A percentile compares a stretch with the other conserved stretches of the same genome.
These are phyloP conservation scores for Brassica napus DNA, from an alignment of 345 rosid species.

Conservation along the genomic window DNA sequence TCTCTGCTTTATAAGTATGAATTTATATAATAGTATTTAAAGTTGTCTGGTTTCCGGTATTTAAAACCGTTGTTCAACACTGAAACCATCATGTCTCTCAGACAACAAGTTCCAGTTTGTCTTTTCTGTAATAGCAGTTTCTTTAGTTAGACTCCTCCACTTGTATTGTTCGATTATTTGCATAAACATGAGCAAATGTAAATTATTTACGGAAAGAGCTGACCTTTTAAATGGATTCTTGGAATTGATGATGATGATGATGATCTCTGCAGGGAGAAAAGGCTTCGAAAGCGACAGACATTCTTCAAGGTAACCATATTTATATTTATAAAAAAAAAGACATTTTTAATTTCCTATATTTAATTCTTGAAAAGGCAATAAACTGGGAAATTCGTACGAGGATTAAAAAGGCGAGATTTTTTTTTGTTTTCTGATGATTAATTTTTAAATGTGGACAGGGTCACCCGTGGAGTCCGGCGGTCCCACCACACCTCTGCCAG, in stretches of 20 bases:
- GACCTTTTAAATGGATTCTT: conserved; percentile 22
- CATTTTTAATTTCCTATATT: conserved; percentile 20
- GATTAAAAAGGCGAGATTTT: conserved; percentile 32
- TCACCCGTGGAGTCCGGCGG: conserved; percentile 70
- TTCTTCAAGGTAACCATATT: conserved; percentile 59
- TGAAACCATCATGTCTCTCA: conserved; percentile 55
- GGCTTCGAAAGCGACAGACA: conserved; percentile 83
- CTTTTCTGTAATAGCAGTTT: conserved; percentile 50
- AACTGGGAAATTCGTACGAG: conserved; percentile 31
- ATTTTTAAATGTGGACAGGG: conserved; percentile 67
- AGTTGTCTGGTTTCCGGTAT: conserved; percentile 33
- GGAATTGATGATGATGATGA: conserved; percentile 36
- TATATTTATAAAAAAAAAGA: background rate
- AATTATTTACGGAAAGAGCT: conserved; percentile 14
- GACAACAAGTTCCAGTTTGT: conserved; percentile 60
- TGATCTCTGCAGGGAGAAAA: conserved; percentile 66
- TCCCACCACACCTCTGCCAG: conserved; percentile 96
- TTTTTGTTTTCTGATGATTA: conserved; percentile 6
- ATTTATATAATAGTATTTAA: conserved; percentile 35
- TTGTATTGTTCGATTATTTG: conserved; percentile 41
- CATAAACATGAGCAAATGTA: conserved; percentile 16
- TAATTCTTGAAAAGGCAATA: conserved; percentile 49
- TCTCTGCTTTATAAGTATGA: conserved; percentile 23
- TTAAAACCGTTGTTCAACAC: conserved; percentile 39
- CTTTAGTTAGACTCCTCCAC: conserved; percentile 8